Evolutionary conservation across 2,329 filamentous ascomycete species (phyloP).

Genomic region (Kalmusia sp.): DNA sequence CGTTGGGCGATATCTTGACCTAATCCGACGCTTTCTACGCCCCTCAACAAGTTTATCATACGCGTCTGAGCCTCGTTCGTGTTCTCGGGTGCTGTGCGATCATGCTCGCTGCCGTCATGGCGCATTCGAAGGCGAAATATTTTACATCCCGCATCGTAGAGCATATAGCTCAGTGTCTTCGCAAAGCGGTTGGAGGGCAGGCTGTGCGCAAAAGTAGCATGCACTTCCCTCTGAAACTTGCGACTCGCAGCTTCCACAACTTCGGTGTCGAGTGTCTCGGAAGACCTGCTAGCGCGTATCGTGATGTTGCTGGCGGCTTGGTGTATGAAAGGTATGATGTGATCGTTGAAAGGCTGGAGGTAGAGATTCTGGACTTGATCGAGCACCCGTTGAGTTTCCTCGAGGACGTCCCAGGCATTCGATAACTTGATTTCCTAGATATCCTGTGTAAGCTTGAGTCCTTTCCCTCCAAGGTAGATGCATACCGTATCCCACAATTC

Average conservation of each 20-base stretch:
- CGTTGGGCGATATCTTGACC: constrained; percentile 74
- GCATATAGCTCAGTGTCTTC: constrained; percentile 61
- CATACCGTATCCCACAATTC: constrained; percentile 38
- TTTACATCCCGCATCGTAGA: constrained; percentile 60
- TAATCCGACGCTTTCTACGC: constrained; percentile 70
- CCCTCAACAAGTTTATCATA: constrained; percentile 64
- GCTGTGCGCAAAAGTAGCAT: constrained; percentile 71
- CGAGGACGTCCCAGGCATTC: constrained; percentile 41
- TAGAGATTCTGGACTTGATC: constrained; percentile 47
- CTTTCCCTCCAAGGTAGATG: constrained; percentile 27
- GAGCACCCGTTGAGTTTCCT: constrained; percentile 45
- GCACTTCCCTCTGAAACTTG: constrained; percentile 67
- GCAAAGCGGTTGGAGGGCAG: constrained; percentile 60
- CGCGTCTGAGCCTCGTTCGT: constrained; percentile 53
- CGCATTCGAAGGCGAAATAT: constrained; percentile 50
- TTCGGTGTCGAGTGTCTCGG: constrained; percentile 34
- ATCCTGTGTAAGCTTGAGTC: constrained; percentile 7
- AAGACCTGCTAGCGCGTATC: constrained; percentile 46
- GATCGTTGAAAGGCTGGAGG: constrained; percentile 42
- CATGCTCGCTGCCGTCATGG: constrained; percentile 29
- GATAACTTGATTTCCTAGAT: constrained; percentile 27
- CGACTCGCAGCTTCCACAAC: constrained; percentile 26
- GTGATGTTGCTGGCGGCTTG: constrained; percentile 28
- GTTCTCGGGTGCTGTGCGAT: constrained; percentile 22
- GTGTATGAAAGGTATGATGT: constrained; percentile 40